These are phyloP conservation scores for Ophiostoma fasciatum DNA, from an alignment of 2,329 filamentous ascomycete species.

Conservation along the genomic window DNA sequence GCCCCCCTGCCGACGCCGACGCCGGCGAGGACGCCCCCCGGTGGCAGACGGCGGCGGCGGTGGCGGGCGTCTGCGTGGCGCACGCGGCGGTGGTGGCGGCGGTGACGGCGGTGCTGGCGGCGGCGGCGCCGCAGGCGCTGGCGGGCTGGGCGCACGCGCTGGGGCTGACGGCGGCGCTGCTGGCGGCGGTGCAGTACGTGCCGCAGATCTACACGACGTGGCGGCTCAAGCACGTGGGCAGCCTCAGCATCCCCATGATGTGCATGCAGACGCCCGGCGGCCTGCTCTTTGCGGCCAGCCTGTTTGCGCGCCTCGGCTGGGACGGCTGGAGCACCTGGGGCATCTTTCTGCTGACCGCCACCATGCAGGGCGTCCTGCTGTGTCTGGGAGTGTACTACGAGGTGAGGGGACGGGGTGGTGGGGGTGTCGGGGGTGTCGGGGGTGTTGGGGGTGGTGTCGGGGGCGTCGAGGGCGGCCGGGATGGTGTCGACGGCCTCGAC, in stretches of 20 bases:
- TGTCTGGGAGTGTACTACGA: slow-evolving; percentile 70
- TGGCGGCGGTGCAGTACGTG: slow-evolving; percentile 82
- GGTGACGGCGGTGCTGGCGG: slow-evolving; percentile 52
- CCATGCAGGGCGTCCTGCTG: slow-evolving; percentile 69
- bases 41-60: slow-evolving; percentile 64
- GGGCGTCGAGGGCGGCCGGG: slow-evolving; percentile 17
- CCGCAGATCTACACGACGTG: slow-evolving; percentile 93
- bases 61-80: slow-evolving; percentile 57
- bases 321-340: slow-evolving; percentile 94
- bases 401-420: slow-evolving; percentile 23
- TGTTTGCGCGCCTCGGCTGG: slow-evolving; percentile 64
- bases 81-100: slow-evolving; percentile 61
- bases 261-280: slow-evolving; percentile 91
- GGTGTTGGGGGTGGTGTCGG: slow-evolving; percentile 2
- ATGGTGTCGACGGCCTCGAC: slow-evolving; percentile 7
- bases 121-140: slow-evolving; percentile 47
- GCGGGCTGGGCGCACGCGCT: slow-evolving; percentile 73
- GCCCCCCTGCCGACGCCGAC: slow-evolving; percentile 33
- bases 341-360: slow-evolving; percentile 74
- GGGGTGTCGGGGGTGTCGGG: neutral
- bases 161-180: slow-evolving; percentile 60
- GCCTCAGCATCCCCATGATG: slow-evolving; percentile 95
- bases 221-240: slow-evolving; percentile 70
- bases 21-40: slow-evolving; percentile 38
- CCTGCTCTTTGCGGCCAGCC: slow-evolving; percentile 73